Base-by-base conservation (phyloP, 805 yeast genomes). In the Saturnispora serradocipensis region DNA sequence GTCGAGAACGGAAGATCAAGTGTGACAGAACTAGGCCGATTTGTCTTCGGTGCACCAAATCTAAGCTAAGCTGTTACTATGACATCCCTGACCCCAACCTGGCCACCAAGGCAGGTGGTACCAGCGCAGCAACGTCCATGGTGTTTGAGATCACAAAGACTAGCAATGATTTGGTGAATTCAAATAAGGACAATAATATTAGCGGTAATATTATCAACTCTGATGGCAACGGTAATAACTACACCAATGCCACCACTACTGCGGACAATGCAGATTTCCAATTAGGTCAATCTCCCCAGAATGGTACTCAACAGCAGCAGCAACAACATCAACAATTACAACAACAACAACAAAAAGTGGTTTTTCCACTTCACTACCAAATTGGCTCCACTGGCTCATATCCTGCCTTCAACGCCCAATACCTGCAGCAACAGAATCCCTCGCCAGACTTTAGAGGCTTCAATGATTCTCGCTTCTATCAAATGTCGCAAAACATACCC, bases 1-100 rank as follows among this genome's bases (percentile, higher is more conserved):
- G 66, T 46, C 44, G 65, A 15, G 50, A 48, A 34, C 53, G 55
- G 27, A 62, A 62, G 49, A 50, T 62, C 28, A 60, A 58, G 44
- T 62, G 66, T 54, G 64, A 61, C 47, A 49, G 61, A 25, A 27
- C 43, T 2, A 56, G 57, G 43, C 66, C 66, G 10, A 16, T 13
- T 2, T 62, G 66, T 44, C 20, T 45, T 3, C 28, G 56, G 24
- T 62, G 65, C 40, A 15, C 32, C 4, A 54, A 54, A 20, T 51
- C 54, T 3, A 45, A 54, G 5, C 16, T 45, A 3, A 36, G 43
- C 28, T 36, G 47, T n/a, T 36, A 49, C 15, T 36, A 49, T 28
- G 48, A 43, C n/a, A 18, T 47, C 13, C 50, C 50, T 2, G 50
- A 47, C 30, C 50, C 50, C 4, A 46, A 46, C 5, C 15, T 36